Evolutionary conservation across 1,284 basidiomycete species (phyloP), one percentile per base, ranked within the genome.

Genomic region (Marasmius oreades): DNA sequence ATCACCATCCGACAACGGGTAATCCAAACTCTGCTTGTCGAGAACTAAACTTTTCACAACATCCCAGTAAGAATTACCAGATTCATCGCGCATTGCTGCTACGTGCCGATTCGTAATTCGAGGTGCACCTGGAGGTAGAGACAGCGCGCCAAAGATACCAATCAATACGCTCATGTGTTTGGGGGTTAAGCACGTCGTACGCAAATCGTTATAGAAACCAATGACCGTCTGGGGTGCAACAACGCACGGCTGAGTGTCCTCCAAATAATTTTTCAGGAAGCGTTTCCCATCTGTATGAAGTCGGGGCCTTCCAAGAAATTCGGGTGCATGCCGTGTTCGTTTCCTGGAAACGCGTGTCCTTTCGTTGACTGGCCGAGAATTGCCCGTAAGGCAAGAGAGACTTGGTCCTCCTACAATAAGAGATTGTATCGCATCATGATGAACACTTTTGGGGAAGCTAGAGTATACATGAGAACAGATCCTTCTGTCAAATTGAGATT

Each of bases 121-220:
- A 66, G 62, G 54, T 55, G 59, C 23, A 43, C 43, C 37, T 37
- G 55, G 51, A 3, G 63, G 64, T 24, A 70, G 52, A 34, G 71
- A 73, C 5, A 71, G 61, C 2, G 69, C 59, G 33, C 71, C 72
- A 39, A 71, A 66, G 20, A 74, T 64, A 26, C 64, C 66, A 23
- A 72, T 64, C 8, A 74, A 57, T 31, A 64, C 62, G n/a, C 68
- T 67, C 18, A 72, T 59, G 22, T 72, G 64, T 44, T 63, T 61
- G 16, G 61, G 22, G n/a, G 55, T 64, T 14, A 74, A 61, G 2
- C 58, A 26, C 18, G 26, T 18, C 26, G 47, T 20, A 42, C 28
- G 47, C 26, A 16, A 26, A 26, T 26, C 28, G 47, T 18, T 26
- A 12, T 16, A 14, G 24, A 33, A 50, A 50, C 5, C 7, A 20